These are phyloP conservation scores for Penicillium simplicissimum DNA, from an alignment of 495 filamentous ascomycete genomes.

Conservation along the genomic window DNA sequence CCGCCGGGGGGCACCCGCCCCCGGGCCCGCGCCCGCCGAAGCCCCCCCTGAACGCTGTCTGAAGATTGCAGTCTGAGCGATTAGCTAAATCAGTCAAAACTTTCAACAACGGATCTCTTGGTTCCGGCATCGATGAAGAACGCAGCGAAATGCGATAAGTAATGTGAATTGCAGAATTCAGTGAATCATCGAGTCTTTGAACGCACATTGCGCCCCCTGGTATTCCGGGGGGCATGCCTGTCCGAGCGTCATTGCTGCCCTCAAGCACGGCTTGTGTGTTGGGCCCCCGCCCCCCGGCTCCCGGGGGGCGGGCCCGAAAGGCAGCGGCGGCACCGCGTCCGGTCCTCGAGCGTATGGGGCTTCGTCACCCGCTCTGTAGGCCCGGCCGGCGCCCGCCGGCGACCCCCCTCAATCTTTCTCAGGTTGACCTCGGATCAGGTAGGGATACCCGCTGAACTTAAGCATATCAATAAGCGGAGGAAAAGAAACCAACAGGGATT, in stretches of 20 bases:
- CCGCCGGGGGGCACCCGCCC: too few species aligned
- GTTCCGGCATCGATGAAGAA: constrained; percentile 74
- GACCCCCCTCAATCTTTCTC: constrained; percentile 21
- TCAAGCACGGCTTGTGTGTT: too few species aligned
- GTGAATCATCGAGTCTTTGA: constrained; percentile 75
- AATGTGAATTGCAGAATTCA: constrained; percentile 74
- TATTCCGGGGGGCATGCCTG: too few species aligned
- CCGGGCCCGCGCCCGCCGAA: too few species aligned
- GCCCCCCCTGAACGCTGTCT: too few species aligned
- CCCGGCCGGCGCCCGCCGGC: constrained; percentile 19
- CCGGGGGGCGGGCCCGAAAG: too few species aligned
- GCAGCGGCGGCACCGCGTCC: constrained; percentile 20
- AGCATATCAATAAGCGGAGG: too few species aligned
- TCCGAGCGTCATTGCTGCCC: too few species aligned
- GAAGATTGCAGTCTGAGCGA: too few species aligned
- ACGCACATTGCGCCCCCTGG: constrained; percentile 67
- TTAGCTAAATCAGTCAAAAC: too few species aligned
- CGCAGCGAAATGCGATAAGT: constrained; percentile 72
- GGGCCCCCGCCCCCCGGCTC: too few species aligned
- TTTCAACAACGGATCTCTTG: constrained; percentile 73
- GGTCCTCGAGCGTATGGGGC: constrained; percentile 47
- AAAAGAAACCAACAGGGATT: too few species aligned
- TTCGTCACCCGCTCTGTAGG: constrained; percentile 32
- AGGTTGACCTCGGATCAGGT: constrained; percentile 67
- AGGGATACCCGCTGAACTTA: constrained; percentile 66